Evolutionary conservation across 208 protist species (phyloP).

Genomic region (Crithidia thermophila): DNA sequence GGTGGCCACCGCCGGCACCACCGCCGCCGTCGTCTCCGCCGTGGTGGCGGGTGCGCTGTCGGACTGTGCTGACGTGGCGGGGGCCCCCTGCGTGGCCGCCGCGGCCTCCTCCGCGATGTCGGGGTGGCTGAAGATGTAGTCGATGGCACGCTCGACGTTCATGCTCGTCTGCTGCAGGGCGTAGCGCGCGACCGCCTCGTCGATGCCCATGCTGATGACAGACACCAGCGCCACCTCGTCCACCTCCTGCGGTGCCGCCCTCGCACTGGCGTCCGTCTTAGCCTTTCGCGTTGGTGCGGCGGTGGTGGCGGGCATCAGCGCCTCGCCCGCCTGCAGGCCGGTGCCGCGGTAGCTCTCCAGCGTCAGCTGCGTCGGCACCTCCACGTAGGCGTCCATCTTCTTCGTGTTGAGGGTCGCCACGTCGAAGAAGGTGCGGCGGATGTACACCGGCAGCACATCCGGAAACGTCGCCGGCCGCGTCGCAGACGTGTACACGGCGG

Average conservation of each 20-base stretch:
- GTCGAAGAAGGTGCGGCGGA: constrained; percentile 89
- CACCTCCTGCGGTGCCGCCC: constrained; percentile 28
- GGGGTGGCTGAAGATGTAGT: constrained; percentile 97
- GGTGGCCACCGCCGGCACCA: constrained; percentile 15
- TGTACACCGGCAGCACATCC: constrained; percentile 75
- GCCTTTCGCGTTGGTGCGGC: neutral
- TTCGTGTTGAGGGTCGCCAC: constrained; percentile 62
- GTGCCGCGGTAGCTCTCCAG: constrained; percentile 56
- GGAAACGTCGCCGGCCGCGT: constrained; percentile 82
- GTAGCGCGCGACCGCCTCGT: constrained; percentile 61
- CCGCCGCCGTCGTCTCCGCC: neutral
- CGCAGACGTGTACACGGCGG: constrained; percentile 56
- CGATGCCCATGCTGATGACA: constrained; percentile 91
- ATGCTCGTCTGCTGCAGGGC: constrained; percentile 88
- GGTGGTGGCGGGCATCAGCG: constrained; percentile 52
- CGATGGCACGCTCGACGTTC: constrained; percentile 94
- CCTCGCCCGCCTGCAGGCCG: constrained; percentile 65
- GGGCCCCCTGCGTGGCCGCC: neutral
- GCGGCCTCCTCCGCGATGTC: constrained; percentile 66
- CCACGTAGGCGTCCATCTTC: constrained; percentile 91
- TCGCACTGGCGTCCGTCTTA: neutral
- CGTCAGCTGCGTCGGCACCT: constrained; percentile 72
- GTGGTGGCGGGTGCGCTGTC: neutral
- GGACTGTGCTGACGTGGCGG: neutral
- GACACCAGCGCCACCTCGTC: constrained; percentile 80